Conservation (phyloP, 2,329 filamentous ascomycete species). For the Colletotrichum incanum region DNA sequence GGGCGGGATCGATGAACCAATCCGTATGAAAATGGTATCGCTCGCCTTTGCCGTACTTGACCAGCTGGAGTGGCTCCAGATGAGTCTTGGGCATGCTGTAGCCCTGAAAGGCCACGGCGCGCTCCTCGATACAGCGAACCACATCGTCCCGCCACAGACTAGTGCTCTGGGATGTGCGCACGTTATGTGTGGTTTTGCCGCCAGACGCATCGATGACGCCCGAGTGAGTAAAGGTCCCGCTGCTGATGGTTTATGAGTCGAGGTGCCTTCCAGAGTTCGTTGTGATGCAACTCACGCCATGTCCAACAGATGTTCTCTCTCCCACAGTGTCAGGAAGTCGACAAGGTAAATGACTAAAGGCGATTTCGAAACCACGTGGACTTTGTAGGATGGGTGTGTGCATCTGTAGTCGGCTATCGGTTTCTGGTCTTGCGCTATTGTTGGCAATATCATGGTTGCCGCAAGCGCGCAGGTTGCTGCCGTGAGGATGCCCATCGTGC, state of each 20-base stretch:
- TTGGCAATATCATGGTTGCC: background rate
- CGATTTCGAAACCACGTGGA: slow-evolving; percentile 62
- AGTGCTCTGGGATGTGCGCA: slow-evolving; percentile 64
- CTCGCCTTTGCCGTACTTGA: slow-evolving; percentile 61
- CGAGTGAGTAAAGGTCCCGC: slow-evolving; percentile 61
- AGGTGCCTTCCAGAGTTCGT: background rate
- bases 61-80: slow-evolving; percentile 65
- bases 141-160: slow-evolving; percentile 59
- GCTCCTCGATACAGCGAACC: slow-evolving; percentile 63
- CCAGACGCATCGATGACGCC: slow-evolving; percentile 56
- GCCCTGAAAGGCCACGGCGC: slow-evolving; percentile 63
- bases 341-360: slow-evolving; percentile 66
- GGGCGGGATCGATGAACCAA: slow-evolving; percentile 62
- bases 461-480: background rate
- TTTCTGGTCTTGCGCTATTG: slow-evolving; percentile 15
- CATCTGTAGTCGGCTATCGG: slow-evolving; percentile 44
- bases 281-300: slow-evolving; percentile 56
- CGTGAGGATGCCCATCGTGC: background rate
- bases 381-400: slow-evolving; percentile 55
- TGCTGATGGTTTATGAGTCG: slow-evolving; percentile 49
- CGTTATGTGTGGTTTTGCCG: slow-evolving; percentile 53
- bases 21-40: slow-evolving; percentile 67
- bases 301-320: slow-evolving; percentile 59
- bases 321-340: slow-evolving; percentile 60
- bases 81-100: slow-evolving; percentile 53